These are phyloP conservation scores for Aspergillus niger DNA, from an alignment of 2,329 filamentous ascomycete genomes.

Conservation along the genomic window DNA sequence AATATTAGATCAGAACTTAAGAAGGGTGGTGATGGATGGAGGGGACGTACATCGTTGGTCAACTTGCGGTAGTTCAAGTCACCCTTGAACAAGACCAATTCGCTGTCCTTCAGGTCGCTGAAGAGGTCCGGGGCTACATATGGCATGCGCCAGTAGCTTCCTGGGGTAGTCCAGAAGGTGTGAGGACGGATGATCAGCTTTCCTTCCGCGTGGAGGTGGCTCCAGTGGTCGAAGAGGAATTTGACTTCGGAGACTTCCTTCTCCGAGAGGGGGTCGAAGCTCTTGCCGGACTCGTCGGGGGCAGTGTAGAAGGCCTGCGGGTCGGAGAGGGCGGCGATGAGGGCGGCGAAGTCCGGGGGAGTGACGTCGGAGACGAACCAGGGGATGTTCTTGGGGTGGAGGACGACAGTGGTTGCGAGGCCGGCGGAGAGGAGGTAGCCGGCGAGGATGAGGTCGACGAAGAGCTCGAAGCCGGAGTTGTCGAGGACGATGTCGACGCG, in stretches of 20 bases:
- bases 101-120: constrained; percentile 76
- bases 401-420: constrained; percentile 80
- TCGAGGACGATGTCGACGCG: constrained; percentile 93
- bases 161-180: constrained; percentile 84
- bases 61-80: constrained; percentile 96
- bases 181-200: constrained; percentile 82
- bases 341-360: constrained; percentile 78
- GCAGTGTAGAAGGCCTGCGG: constrained; percentile 78
- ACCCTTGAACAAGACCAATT: constrained; percentile 94
- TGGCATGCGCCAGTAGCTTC: constrained; percentile 87
- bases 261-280: constrained; percentile 64
- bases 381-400: constrained; percentile 92
- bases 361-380: constrained; percentile 98
- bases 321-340: constrained; percentile 76
- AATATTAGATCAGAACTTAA: background rate
- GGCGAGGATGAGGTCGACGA: constrained; percentile 88
- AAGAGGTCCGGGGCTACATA: constrained; percentile 66
- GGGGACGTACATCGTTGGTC: constrained; percentile 73
- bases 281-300: constrained; percentile 64
- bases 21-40: background rate
- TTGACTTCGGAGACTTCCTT: constrained; percentile 67
- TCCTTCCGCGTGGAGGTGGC: constrained; percentile 75
- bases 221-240: constrained; percentile 84
- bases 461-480: constrained; percentile 96
- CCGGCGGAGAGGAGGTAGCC: constrained; percentile 84